Evolutionary conservation across 2,329 filamentous ascomycete species (phyloP).

Genomic region (Ophiostoma triangulosporum): DNA sequence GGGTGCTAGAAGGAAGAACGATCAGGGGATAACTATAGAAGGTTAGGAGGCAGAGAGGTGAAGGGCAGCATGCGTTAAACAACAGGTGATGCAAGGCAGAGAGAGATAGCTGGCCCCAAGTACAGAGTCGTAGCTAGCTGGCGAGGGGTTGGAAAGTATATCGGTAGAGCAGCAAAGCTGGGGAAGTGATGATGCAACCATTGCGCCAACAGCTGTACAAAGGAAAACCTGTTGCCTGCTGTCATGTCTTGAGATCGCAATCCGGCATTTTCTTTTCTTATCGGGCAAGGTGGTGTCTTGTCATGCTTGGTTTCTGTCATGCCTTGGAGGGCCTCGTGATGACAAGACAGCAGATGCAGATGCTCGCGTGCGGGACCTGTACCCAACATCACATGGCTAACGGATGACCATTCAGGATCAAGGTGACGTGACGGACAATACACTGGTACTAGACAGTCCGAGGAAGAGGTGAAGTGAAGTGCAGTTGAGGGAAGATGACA

Average conservation of each 20-base stretch:
- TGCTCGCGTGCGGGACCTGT: background rate
- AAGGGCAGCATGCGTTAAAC: background rate
- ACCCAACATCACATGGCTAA: background rate
- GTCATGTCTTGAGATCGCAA: background rate
- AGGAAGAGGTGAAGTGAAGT: background rate
- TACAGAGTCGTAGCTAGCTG: no score
- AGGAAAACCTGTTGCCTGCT: background rate
- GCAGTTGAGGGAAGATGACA: background rate
- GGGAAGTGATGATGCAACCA: background rate
- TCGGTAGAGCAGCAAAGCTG: background rate
- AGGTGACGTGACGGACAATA: background rate
- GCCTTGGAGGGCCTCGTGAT: conserved; percentile 6
- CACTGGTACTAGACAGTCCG: background rate
- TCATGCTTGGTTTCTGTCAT: background rate
- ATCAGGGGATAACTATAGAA: background rate
- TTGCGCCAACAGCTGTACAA: background rate
- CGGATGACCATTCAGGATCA: background rate
- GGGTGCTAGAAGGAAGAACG: background rate
- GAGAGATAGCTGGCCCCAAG: background rate
- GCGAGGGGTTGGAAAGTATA: background rate
- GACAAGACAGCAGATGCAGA: background rate
- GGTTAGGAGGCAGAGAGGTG: background rate
- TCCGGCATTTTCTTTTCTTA: background rate
- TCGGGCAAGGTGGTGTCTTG: background rate
- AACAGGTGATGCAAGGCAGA: background rate